Evolutionary conservation across 306 rosid species (phyloP).

Genomic region (Nissolia schottii): DNA sequence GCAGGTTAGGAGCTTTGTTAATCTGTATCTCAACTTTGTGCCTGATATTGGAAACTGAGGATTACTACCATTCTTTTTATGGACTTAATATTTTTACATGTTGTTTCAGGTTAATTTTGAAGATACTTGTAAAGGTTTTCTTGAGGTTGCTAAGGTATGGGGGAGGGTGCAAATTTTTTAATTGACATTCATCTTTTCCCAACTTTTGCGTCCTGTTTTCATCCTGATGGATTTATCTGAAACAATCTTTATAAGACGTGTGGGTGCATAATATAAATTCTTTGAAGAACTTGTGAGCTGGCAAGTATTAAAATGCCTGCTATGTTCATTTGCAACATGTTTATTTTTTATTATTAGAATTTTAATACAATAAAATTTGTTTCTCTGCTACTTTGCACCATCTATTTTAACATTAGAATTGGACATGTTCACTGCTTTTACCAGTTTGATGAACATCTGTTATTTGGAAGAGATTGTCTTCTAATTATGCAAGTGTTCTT

Average conservation of each 20-base stretch:
- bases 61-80: background rate
- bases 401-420: background rate
- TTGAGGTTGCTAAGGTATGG: conserved; percentile 93
- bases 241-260: background rate
- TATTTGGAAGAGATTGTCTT: conserved; percentile 17
- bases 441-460: conserved; percentile 15
- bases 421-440: background rate
- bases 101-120: conserved; percentile 82
- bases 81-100: background rate
- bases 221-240: background rate
- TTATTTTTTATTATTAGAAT: background rate
- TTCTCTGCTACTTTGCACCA: background rate
- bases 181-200: background rate
- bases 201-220: background rate
- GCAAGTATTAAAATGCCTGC: background rate
- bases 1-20: conserved; percentile 58
- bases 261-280: background rate
- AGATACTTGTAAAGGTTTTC: conserved; percentile 96
- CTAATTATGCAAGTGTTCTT: conserved; percentile 7
- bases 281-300: too few relatives aligned
- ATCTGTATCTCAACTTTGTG: background rate
- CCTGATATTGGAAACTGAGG: background rate
- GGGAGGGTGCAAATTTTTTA: background rate
- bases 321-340: background rate
- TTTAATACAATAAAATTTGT: background rate